Percentiles rank a stretch among this genome's conserved stretches.
Conservation (phyloP, 331 rosid genomes). For the Spiraea crenata region DNA sequence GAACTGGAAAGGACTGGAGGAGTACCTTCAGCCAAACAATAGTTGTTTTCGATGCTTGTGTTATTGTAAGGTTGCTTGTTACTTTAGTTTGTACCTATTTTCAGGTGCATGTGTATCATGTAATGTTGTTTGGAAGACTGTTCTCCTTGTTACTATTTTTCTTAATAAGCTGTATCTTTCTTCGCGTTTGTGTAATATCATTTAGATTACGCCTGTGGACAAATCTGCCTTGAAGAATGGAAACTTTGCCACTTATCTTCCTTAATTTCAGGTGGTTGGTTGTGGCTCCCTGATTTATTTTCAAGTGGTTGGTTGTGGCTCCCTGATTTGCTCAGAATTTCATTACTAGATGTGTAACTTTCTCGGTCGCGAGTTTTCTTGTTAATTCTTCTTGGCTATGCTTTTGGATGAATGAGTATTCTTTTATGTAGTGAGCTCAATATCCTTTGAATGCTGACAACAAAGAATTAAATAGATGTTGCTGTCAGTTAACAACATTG, state of each 20-base stretch:
- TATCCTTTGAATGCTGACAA: background rate
- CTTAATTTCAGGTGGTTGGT: background rate
- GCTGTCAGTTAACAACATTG: background rate
- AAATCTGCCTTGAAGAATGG: background rate
- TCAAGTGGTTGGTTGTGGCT: background rate
- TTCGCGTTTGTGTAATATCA: constrained; percentile 13
- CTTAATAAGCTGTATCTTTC: constrained; percentile 22
- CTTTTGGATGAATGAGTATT: background rate
- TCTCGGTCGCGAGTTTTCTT: background rate
- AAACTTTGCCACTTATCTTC: background rate
- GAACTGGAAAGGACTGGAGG: constrained; percentile 53
- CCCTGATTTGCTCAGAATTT: background rate
- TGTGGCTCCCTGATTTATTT: background rate
- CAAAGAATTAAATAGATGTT: background rate
- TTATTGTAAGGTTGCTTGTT: constrained; percentile 34
- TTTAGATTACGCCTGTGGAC: background rate
- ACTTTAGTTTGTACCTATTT: constrained; percentile 16
- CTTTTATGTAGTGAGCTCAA: background rate
- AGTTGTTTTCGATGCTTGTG: constrained; percentile 26
- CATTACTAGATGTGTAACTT: background rate
- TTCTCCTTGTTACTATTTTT: background rate
- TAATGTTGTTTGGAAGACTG: constrained; percentile 11
- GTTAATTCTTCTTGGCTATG: background rate
- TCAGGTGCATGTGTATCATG: constrained; percentile 11
- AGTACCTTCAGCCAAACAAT: constrained; percentile 43